Evolutionary conservation across 1,284 basidiomycete species (phyloP), one percentile per base, ranked within the genome.

Genomic region (Malassezia brasiliensis): DNA sequence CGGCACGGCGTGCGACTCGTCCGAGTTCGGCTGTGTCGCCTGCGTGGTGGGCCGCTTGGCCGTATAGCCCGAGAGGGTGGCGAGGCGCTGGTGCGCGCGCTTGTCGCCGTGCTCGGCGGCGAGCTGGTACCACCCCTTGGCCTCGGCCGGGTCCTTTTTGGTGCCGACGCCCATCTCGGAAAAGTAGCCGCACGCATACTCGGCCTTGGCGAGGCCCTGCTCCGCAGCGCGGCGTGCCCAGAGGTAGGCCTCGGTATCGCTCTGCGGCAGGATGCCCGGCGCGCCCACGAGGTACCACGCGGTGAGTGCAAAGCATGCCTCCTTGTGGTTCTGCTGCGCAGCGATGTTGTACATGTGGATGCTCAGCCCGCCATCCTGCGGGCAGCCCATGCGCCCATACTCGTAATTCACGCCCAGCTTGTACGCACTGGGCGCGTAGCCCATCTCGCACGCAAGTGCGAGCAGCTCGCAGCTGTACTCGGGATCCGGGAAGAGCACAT

Each of bases 261-360:
- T 94, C 75, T 98, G 94, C 0, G 93, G 93, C 30, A 98, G 81
- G 8, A 98, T 90, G 42, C 93, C 93, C 0, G 91, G 89, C 6
- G 91, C 96, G 50, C 94, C 94, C 59, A 98, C 93, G 61, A 98
- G 85, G 74, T 98, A 98, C 93, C 93, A 98, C 9, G 93, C 91
- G 10, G 93, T 96, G 34, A 98, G 81, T 2, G 93, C 93, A 74
- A 98, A 98, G 76, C 91, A 96, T 0, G 93, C 90, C 71, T 98
- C 93, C 17, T 87, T 85, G 74, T 98, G 94, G 67, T 85, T 85
- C 78, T 96, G 91, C 75, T 96, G 93, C 2, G 93, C 94, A 22
- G 59, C 70, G 60, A 74, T 74, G 63, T 74, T 78, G 77, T 98
- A 98, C 78, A 96, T 98, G 78, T 98, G 93, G 69, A 98, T 98